A percentile compares a stretch with the other conserved stretches of the same genome.
These are phyloP conservation scores for Paramecium sexaurelia DNA, from an alignment of 73 alveolate genomes.

Conservation along the genomic window DNA sequence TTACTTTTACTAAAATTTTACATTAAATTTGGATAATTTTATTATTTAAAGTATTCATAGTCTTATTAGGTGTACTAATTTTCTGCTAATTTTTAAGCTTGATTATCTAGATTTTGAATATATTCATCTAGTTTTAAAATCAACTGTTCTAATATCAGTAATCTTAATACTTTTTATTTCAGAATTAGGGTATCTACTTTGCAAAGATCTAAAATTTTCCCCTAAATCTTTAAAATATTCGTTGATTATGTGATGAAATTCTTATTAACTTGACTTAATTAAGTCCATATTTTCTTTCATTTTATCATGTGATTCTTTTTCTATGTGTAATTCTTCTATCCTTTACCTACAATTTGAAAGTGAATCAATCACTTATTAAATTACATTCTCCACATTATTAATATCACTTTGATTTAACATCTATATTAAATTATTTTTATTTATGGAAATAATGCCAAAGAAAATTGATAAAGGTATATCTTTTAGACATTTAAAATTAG, in stretches of 20 bases:
- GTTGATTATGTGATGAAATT: conserved; percentile 16
- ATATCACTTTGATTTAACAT: conserved; percentile 26
- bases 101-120: not conserved
- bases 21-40: not conserved
- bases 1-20: not conserved
- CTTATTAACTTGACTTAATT: not conserved
- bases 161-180: not conserved
- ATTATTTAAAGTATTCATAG: not conserved
- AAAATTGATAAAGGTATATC: conserved; percentile 11
- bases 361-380: not conserved
- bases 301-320: not conserved
- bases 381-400: not conserved
- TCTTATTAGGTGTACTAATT: not conserved
- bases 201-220: not conserved
- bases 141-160: not conserved
- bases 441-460: conserved; percentile 3
- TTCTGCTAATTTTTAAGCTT: not conserved
- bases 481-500: not conserved
- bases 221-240: conserved; percentile 34
- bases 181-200: not conserved
- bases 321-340: conserved; percentile 19
- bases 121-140: conserved; percentile 8
- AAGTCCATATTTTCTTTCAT: not conserved
- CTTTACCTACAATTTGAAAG: not conserved
- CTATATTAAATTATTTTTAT: conserved; percentile 23